Base-by-base conservation (phyloP, 2,329 filamentous ascomycete genomes). In the Chaetomiaceae sp. region DNA sequence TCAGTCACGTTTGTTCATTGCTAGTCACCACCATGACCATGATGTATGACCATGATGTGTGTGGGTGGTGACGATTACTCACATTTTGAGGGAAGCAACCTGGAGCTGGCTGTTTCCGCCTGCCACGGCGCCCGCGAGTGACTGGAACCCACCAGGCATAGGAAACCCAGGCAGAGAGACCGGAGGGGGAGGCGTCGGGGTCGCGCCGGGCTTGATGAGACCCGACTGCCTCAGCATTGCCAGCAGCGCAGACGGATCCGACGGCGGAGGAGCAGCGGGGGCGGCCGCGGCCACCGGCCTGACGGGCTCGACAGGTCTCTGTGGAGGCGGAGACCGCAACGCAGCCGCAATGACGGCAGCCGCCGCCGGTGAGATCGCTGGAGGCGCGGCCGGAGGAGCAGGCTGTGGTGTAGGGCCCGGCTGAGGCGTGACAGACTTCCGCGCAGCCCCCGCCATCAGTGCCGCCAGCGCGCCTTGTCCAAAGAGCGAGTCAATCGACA, bases 161-260 rank as follows among this genome's bases (percentile, higher is more conserved):
- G 35, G 16, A 16, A 44, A 10, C 8, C 31, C 34, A 9, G 51
- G 41, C 19, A 48, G 25, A 38, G 50, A 31, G 10, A 8, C 31
- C 42, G 44, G 30, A 14, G 74, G 64, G 63, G 69, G 61, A 66
- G 68, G 62, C 58, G 65, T 56, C 70, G 69, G 25, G 44, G 65
- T 34, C 57, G 56, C 21, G 48, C 58, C 31, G 55, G 42, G 62
- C 68, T 63, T 65, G 25, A 91, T 70, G 51, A 90, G 73, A 17
- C 87, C 87, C 7, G 84, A 83, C 54, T 81, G 79, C 52, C 85
- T 77, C 51, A 91, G 72, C 63, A 82, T 81, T 16, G 83, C 82
- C 56, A 91, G 70, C 20, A 91, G 68, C 20, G 82, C 77, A 64
- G 79, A 72, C 16, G 84, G 78, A 43, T 75, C 71, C 55, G 71